Conservation (phyloP, 176 grass and related monocot genomes). For the barley (Hordeum vulgare) region MorexV3_pseudomolecules_assembly NC_058518.1:485139797-485140296, state of each 20-base stretch:
- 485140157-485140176: background rate
- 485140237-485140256: conserved; percentile 69
- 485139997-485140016: too few relatives aligned
- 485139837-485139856: background rate
- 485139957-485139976: too few relatives aligned
- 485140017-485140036: background rate
- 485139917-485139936: too few relatives aligned
- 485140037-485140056: background rate
- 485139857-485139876: background rate
- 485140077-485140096: background rate
- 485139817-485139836: conserved; percentile 5
- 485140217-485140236: conserved; percentile 63
- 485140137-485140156: background rate
- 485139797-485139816: background rate
- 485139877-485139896: background rate
- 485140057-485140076: background rate
- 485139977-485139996: too few relatives aligned
- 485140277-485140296: conserved; percentile 70
- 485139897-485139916: background rate
- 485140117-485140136: background rate
- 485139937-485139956: too few relatives aligned
- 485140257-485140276: conserved; percentile 70
- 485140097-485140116: background rate
- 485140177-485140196: conserved; percentile 50
- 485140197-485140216: conserved; percentile 59